Conservation (phyloP, 129 eudicot genomes). For the Scalesia atractyloides region DNA sequence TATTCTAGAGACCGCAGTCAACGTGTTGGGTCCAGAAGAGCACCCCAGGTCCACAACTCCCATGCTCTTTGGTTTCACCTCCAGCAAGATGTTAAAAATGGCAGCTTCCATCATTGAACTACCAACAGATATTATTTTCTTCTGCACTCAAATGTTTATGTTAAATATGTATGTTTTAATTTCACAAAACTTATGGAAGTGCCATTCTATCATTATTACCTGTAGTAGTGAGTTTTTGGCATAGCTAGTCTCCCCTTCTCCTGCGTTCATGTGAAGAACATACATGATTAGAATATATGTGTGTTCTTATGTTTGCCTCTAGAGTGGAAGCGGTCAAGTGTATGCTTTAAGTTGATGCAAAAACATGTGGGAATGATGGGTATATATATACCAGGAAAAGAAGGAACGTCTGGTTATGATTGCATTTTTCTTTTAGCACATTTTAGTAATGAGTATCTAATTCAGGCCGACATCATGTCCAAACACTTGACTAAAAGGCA, state of each 20-base stretch:
- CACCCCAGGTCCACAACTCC: conserved; percentile 79
- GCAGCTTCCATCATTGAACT: conserved; percentile 42
- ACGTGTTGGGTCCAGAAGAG: conserved; percentile 66
- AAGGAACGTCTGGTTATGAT: background rate
- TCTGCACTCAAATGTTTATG: conserved; percentile 33
- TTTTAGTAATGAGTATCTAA: background rate
- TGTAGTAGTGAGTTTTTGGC: conserved; percentile 55
- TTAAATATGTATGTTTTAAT: background rate
- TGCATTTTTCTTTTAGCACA: background rate
- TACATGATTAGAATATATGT: conserved; percentile 25
- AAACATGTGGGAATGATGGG: background rate
- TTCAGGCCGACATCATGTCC: background rate
- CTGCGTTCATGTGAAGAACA: conserved; percentile 72
- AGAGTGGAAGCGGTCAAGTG: background rate
- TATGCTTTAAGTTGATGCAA: background rate
- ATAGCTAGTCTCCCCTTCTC: conserved; percentile 64
- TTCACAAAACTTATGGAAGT: background rate
- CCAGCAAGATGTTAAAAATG: conserved; percentile 23
- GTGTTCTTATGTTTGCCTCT: background rate
- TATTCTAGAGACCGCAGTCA: conserved; percentile 37
- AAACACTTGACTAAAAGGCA: background rate
- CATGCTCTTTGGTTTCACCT: conserved; percentile 47
- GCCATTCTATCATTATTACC: conserved; percentile 23
- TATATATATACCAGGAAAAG: background rate
- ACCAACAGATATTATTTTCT: conserved; percentile 40